A percentile compares a stretch with the other conserved stretches of the same genome.
phyloP scores from a whole-genome alignment of 2,329 filamentous ascomycete genomes.

The Shiraia sp. region DNA sequence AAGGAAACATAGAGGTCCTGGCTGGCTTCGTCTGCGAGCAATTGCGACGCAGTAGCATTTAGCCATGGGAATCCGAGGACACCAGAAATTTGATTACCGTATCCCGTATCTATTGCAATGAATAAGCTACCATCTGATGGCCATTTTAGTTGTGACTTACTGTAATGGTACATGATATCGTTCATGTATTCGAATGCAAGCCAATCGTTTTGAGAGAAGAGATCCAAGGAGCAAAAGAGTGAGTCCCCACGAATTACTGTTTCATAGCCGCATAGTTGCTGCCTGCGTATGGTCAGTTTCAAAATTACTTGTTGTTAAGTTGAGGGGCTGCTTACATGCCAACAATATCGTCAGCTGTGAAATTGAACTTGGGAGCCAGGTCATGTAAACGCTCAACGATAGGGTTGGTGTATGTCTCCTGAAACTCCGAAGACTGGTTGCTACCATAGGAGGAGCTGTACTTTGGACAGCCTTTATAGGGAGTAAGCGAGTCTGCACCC shows the following conservation, averaged over 20 bases:
- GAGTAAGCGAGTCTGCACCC: constrained; percentile 65
- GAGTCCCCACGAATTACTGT: constrained; percentile 65
- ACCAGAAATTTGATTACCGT: constrained; percentile 62
- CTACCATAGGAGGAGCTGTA: constrained; percentile 63
- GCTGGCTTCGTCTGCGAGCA: constrained; percentile 50
- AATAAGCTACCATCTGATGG: too few relatives aligned
- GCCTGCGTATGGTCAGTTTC: constrained; percentile 24
- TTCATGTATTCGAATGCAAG: constrained; percentile 68
- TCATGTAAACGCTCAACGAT: constrained; percentile 62
- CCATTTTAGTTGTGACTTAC: too few relatives aligned
- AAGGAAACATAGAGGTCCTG: constrained; percentile 70
- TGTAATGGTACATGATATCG: constrained; percentile 67
- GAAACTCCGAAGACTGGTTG: constrained; percentile 56
- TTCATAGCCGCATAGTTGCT: constrained; percentile 69
- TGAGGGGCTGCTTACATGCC: constrained; percentile 51
- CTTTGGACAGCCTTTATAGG: constrained; percentile 66
- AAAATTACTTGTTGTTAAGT: neutral
- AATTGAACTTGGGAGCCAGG: constrained; percentile 62
- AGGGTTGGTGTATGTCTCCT: constrained; percentile 62
- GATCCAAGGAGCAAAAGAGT: constrained; percentile 62
- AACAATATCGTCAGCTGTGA: constrained; percentile 65
- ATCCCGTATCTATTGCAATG: constrained; percentile 54
- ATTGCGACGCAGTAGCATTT: constrained; percentile 60
- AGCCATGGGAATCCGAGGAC: constrained; percentile 69
- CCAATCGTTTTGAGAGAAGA: constrained; percentile 67